Conservation (phyloP, 805 yeast genomes). For the Maudiozyma saulgeensis region DNA sequence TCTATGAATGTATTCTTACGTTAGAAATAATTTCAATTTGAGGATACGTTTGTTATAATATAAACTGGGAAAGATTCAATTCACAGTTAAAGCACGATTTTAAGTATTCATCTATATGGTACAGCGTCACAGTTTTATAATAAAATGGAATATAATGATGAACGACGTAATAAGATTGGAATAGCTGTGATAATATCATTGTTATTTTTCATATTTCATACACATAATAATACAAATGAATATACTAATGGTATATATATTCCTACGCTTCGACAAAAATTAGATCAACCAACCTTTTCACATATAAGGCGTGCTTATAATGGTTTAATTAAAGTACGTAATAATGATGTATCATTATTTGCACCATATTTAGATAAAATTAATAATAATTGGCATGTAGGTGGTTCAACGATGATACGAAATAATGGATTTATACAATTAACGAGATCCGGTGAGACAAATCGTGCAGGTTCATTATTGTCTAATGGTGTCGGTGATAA, state of each 20-base stretch:
- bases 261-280: background rate
- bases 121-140: too few relatives aligned
- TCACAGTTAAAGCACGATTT: too few relatives aligned
- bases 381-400: slow-evolving; percentile 23
- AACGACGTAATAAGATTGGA: background rate
- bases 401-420: slow-evolving; percentile 23
- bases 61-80: too few relatives aligned
- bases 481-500: slow-evolving; percentile 29
- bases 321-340: slow-evolving; percentile 9
- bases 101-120: too few relatives aligned
- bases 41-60: too few relatives aligned
- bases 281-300: background rate
- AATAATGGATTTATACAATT: slow-evolving; percentile 19
- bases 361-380: slow-evolving; percentile 24
- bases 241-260: background rate
- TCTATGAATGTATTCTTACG: too few relatives aligned
- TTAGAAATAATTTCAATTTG: too few relatives aligned
- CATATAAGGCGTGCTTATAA: slow-evolving; percentile 3
- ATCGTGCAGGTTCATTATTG: slow-evolving; percentile 16
- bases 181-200: slow-evolving; percentile 1
- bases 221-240: background rate
- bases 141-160: background rate
- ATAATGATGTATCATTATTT: slow-evolving; percentile 21
- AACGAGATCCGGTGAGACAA: slow-evolving; percentile 9
- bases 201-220: slow-evolving; percentile 2